These are phyloP conservation scores for Bipolaris cookei DNA, from an alignment of 2,329 filamentous ascomycete species.

Conservation along the genomic window DNA sequence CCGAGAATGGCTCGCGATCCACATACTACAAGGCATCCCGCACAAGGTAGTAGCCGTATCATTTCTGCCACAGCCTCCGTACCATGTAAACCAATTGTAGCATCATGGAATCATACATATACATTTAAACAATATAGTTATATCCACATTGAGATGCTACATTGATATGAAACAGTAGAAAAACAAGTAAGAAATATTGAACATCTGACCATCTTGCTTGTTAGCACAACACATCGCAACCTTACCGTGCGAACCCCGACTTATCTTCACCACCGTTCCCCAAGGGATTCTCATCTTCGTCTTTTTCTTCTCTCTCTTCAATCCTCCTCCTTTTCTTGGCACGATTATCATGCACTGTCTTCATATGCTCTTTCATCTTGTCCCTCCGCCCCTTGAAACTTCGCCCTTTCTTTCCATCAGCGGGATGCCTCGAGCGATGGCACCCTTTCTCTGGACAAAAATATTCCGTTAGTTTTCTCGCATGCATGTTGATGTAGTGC, in stretches of 20 bases:
- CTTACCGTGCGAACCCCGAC: too few species aligned
- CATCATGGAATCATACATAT: too few species aligned
- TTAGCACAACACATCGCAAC: neutral
- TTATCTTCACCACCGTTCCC: neutral
- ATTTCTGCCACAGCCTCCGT: too few species aligned
- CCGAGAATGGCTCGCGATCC: neutral
- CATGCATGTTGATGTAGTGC: constrained; percentile 34
- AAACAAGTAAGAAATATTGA: neutral
- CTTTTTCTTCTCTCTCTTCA: neutral
- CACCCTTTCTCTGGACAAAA: constrained; percentile 34
- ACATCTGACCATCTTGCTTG: too few species aligned
- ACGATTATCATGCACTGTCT: constrained; percentile 29
- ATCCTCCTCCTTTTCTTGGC: constrained; percentile 12
- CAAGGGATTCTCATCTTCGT: neutral
- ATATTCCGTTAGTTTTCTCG: constrained; percentile 18
- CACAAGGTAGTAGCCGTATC: too few species aligned
- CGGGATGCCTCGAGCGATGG: constrained; percentile 21
- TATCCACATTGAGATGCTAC: neutral
- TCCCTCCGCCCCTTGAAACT: constrained; percentile 40
- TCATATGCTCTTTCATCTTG: constrained; percentile 40
- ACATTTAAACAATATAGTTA: too few species aligned
- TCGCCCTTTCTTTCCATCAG: constrained; percentile 27
- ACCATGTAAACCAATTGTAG: too few species aligned
- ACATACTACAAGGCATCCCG: too few species aligned
- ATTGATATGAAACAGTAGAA: neutral